These are phyloP conservation scores for Acacia pycnantha DNA, from an alignment of 331 rosid genomes.

Conservation along the genomic window DNA sequence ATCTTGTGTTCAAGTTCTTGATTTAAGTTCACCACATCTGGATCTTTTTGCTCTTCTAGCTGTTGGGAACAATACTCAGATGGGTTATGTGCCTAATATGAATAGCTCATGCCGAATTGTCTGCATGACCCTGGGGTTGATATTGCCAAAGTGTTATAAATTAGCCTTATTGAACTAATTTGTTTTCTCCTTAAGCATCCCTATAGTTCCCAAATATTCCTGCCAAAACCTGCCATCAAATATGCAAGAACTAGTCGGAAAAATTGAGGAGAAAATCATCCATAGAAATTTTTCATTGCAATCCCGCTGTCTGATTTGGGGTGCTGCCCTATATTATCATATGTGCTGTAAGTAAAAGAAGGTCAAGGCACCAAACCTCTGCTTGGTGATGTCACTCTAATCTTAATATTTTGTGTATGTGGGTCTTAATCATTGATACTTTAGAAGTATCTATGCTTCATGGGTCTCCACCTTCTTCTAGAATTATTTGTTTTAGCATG, in stretches of 20 bases:
- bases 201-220: background rate
- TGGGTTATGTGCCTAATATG: background rate
- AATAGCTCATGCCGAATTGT: background rate
- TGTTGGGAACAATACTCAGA: background rate
- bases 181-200: background rate
- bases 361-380: background rate
- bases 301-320: background rate
- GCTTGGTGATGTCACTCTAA: background rate
- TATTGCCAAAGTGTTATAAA: background rate
- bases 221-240: background rate
- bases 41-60: background rate
- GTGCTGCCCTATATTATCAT: background rate
- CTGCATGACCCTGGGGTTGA: background rate
- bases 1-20: no score
- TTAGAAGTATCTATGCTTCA: no score
- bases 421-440: background rate
- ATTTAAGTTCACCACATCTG: background rate
- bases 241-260: background rate
- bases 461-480: no score
- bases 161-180: background rate
- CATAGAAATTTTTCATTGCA: background rate
- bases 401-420: background rate
- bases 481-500: no score
- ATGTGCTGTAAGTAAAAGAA: background rate
- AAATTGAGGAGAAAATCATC: background rate